A percentile compares a stretch with the other conserved stretches of the same genome.
These are phyloP conservation scores for Syzygium jambos DNA, from an alignment of 345 rosid species.

Conservation along the genomic window DNA sequence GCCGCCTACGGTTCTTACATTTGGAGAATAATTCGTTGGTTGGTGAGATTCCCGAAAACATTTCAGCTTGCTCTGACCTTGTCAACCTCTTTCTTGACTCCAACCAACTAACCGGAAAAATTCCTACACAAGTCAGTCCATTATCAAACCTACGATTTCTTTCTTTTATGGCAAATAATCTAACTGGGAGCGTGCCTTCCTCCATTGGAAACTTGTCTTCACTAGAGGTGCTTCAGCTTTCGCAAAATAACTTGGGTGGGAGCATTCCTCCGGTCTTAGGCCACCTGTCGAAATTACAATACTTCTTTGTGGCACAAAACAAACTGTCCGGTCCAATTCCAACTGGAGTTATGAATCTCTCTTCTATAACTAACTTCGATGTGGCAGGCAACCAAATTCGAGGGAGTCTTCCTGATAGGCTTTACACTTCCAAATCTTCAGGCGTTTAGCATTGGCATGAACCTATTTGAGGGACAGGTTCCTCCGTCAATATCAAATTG, in stretches of 20 bases:
- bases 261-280: not conserved
- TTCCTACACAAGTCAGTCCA: not conserved
- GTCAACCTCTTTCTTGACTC: fast-evolving
- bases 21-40: not conserved
- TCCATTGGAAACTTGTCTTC: not conserved
- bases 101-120: not conserved
- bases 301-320: fast-evolving
- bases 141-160: fast-evolving
- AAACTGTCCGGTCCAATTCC: not conserved
- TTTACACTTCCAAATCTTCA: not conserved
- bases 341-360: not conserved
- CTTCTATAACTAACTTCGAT: fast-evolving
- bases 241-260: not conserved
- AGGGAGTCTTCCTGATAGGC: not conserved
- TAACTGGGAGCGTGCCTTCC: not conserved
- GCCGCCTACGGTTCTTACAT: fast-evolving
- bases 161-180: fast-evolving
- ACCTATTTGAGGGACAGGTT: not conserved
- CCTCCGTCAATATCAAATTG: not conserved
- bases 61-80: not conserved
- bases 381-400: fast-evolving
- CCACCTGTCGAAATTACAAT: fast-evolving
- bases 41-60: not conserved
- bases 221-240: fast-evolving
- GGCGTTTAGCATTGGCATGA: fast-evolving